Base-by-base conservation (phyloP, 768 basidiomycete species). In the Kwoniella newhampshirensis region DNA sequence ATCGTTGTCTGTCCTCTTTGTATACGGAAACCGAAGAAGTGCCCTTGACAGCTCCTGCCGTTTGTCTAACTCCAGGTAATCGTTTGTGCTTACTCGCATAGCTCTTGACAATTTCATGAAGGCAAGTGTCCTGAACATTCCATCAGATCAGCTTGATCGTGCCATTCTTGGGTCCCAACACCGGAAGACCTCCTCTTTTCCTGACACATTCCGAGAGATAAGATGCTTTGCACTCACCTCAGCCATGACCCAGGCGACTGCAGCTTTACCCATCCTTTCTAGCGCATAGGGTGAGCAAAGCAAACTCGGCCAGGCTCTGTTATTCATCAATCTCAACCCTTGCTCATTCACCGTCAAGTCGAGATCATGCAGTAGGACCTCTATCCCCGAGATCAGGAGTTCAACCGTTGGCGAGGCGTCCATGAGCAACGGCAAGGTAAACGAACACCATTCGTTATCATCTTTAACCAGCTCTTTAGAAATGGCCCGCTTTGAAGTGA, bases 351-450 rank as follows among this genome's bases (percentile, higher is more conserved):
- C 79, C 2, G 85, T 82, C 26, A 91, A 77, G 72, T 89, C 85
- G 23, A 88, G 70, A 64, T 89, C 87, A 4, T 80, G 78, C 21
- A 91, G 78, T 63, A 85, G 86, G 4, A 82, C 82, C 70, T 89
- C 88, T 25, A 89, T 82, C 4, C 86, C 81, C 6, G 84, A 80
- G 18, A 89, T 82, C 26, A 91, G 78, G 0, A 81, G 82, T 66
- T 90, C 88, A 6, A 91, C 87, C 43, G 85, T 84, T 17, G 81
- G 80, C 1, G 88, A 86, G 12, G 85, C 75, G 62, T 91, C 89
- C 39, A 89, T 80, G 0, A 85, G 83, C 9, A 87, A 74, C 0
- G 89, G 87, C 18, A 90, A 73, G 1, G 85, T 85, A 63, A 89
- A 89, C 8, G 76, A 77, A 64, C 85, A 87, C 49, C 77, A 71